Conservation (phyloP, 2,329 filamentous ascomycete genomes). For the Fusarium heterosporum region DNA sequence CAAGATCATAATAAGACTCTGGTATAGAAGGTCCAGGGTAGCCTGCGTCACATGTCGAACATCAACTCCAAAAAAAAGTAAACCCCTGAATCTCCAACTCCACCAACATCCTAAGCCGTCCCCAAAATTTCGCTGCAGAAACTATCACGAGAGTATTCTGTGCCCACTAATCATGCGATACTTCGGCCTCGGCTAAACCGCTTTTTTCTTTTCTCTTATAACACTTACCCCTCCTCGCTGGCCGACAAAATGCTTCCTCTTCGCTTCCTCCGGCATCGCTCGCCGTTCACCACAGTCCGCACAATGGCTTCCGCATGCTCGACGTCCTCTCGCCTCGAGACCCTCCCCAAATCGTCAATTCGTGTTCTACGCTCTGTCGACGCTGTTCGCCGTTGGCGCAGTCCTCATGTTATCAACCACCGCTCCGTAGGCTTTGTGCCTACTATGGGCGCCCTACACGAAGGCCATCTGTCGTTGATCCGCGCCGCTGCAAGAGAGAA, state of each 20-base stretch:
- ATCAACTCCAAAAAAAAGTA: conserved; percentile 35
- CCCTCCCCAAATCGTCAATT: conserved; percentile 69
- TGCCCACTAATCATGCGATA: conserved; percentile 45
- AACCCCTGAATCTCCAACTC: conserved; percentile 34
- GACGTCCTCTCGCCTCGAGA: conserved; percentile 52
- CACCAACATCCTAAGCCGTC: conserved; percentile 41
- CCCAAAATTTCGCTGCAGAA: conserved; percentile 63
- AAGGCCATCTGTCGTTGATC: conserved; percentile 87
- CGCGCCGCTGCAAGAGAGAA: conserved; percentile 86
- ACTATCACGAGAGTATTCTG: conserved; percentile 56
- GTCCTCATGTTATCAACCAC: conserved; percentile 72
- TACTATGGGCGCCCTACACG: conserved; percentile 97
- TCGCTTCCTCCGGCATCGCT: conserved; percentile 36
- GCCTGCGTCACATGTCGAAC: conserved; percentile 10
- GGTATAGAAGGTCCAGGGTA: conserved; percentile 26
- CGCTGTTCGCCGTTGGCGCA: conserved; percentile 76
- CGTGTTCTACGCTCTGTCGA: conserved; percentile 81
- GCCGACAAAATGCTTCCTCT: conserved; percentile 31
- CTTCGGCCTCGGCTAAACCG: conserved; percentile 13
- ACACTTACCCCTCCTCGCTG: background rate
- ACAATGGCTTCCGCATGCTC: conserved; percentile 40
- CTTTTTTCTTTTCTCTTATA: background rate
- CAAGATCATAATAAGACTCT: background rate
- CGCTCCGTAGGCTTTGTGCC: conserved; percentile 88
- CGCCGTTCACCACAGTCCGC: conserved; percentile 31